Base-by-base conservation (phyloP, 768 basidiomycete genomes). In the Collybia mongolica region DNA sequence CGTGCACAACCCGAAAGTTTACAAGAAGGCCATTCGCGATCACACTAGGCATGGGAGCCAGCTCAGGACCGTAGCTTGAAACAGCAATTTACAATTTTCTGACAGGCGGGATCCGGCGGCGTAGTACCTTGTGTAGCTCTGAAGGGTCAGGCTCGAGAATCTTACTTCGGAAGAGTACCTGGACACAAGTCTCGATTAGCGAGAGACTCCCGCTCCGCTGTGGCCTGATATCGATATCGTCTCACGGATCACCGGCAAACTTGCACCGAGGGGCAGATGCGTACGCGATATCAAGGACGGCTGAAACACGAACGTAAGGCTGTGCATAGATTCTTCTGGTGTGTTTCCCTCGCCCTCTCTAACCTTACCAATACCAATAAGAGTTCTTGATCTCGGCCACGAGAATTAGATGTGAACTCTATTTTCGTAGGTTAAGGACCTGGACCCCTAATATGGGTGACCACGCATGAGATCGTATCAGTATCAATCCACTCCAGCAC, bases 241-340 rank as follows among this genome's bases (percentile, higher is more conserved):
- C 23, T 24, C 39, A 39, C 46, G 46, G 46, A 47, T 47, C 46
- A 47, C 23, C 46, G 46, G 46, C 12, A 5, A 26, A 39, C 6
- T n/a, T 46, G 15, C 22, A 38, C 46, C 46, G 46, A 47, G 28
- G 22, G 23, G 23, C 45, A 46, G 35, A 46, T 46, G 45, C 11
- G 32, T 32, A 32, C 32, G 32, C 32, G 32, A 32, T 32, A 32
- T 32, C 32, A 32, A 32, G 32, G 32, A 32, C 32, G 32, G 9
- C 32, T 32, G 32, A 32, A 32, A 32, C 32, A 14, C 32, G 32
- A 32, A 32, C 32, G 9, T 32, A 32, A 32, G 32, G 32, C 32
- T 32, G 32, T 32, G 32, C 32, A 32, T 32, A 3, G 32, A 32
- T 32, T 32, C 14, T 32, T 32, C 11, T 32, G 32, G 32, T 32